Percentiles rank a stretch among this genome's conserved stretches.
These are phyloP conservation scores for Paramecium caudatum DNA, from an alignment of 73 alveolate species.

Conservation along the genomic window DNA sequence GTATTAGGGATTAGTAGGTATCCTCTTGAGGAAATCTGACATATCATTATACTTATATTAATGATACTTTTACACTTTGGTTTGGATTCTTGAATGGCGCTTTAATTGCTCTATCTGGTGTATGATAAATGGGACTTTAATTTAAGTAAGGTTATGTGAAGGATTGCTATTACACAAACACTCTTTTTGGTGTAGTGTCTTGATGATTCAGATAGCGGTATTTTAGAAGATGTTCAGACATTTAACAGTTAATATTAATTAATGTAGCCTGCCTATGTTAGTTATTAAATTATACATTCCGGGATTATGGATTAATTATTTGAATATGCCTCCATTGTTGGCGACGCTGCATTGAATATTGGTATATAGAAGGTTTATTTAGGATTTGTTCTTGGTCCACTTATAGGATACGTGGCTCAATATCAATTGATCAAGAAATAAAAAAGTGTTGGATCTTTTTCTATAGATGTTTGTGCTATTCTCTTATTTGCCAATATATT, in stretches of 20 bases:
- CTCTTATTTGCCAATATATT: constrained; percentile 65
- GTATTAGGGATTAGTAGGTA: neutral
- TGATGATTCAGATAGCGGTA: neutral
- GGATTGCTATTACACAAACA: constrained; percentile 1
- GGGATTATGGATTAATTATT: too few species aligned
- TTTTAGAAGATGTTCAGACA: constrained; percentile 2
- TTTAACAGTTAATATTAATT: constrained; percentile 14
- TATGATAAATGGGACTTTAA: constrained; percentile 13
- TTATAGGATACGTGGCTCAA: constrained; percentile 54
- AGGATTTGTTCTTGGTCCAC: constrained; percentile 53
- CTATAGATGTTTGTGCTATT: constrained; percentile 71
- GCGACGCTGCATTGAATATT: neutral
- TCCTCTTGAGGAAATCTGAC: neutral
- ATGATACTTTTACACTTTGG: neutral
- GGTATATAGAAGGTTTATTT: too few species aligned
- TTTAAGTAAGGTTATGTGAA: neutral
- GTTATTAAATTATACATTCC: too few species aligned
- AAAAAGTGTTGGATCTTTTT: constrained; percentile 44
- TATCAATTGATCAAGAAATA: neutral
- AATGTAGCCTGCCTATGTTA: neutral
- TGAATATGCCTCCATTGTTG: neutral
- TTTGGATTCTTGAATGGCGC: neutral
- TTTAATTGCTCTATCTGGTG: constrained; percentile 31
- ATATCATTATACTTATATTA: neutral
- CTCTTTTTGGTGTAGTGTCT: constrained; percentile 1